Conservation (phyloP, 2,329 filamentous ascomycete genomes). For the Cytospora chrysosperma region DNA sequence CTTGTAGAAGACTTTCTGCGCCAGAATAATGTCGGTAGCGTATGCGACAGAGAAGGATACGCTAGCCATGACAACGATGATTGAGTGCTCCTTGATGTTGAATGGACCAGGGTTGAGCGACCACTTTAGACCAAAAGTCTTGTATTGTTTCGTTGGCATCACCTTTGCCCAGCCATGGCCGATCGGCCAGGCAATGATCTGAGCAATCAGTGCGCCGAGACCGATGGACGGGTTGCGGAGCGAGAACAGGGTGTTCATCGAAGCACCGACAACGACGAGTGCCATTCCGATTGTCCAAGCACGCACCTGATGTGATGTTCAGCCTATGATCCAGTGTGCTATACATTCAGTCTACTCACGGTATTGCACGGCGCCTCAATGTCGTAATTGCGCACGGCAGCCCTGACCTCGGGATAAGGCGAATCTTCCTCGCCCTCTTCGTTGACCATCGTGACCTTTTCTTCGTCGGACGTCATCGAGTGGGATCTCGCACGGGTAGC, state of each 20-base stretch:
- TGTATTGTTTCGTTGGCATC: constrained; percentile 50
- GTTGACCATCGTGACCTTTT: constrained; percentile 24
- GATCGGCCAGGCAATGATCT: constrained; percentile 63
- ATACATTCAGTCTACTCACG: constrained; percentile 39
- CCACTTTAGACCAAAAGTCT: constrained; percentile 53
- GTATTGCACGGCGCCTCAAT: constrained; percentile 66
- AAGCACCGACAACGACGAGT: constrained; percentile 57
- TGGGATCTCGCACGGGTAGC: constrained; percentile 10
- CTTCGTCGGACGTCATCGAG: constrained; percentile 27
- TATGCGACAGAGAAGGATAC: constrained; percentile 70
- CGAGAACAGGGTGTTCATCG: constrained; percentile 63
- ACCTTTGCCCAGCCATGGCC: constrained; percentile 60
- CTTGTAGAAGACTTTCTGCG: constrained; percentile 70
- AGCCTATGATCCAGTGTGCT: neutral
- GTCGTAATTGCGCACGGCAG: constrained; percentile 64
- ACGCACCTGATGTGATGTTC: constrained; percentile 15
- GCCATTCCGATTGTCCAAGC: constrained; percentile 63
- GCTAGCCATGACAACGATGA: constrained; percentile 70
- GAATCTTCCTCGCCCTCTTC: constrained; percentile 54
- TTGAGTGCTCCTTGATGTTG: constrained; percentile 68
- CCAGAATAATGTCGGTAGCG: constrained; percentile 71
- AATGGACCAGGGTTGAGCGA: constrained; percentile 67
- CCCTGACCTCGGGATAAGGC: constrained; percentile 65
- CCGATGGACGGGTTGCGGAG: constrained; percentile 61
- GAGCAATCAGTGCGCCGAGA: constrained; percentile 60